Base-by-base conservation (phyloP, 1,284 basidiomycete genomes). In the Irpex lacteus region DNA sequence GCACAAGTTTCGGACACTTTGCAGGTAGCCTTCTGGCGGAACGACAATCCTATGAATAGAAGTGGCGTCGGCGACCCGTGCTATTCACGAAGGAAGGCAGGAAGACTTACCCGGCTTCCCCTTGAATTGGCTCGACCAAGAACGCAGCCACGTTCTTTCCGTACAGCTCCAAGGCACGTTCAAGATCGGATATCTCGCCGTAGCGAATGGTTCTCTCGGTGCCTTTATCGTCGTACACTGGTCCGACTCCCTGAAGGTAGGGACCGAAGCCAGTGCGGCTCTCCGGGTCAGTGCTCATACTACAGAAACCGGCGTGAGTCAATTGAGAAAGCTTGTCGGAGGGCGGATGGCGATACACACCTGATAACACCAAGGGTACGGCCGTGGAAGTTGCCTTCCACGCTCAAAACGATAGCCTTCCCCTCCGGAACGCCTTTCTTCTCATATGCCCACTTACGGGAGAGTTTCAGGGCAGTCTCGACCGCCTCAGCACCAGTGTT, bases 401-500 rank as follows among this genome's bases (percentile, higher is more conserved):
- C 96, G 65, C 89, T 91, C 54, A 98, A 81, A n/a, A 99, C 85
- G 69, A 95, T 86, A 0, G 97, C 97, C 72, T 92, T 86, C 66
- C 92, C 94, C 63, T 90, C 88, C 37, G 87, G 82, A 50, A 96
- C 91, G 59, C 88, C 89, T 82, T 96, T 98, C 80, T 89, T 87
- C 81, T 84, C 82, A 78, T 97, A 96, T 64, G 87, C 95, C 95
- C 96, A 98, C 80, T 96, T 96, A 70, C 95, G 81, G 0, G 95
- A 89, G 21, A 98, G 83, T 82, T 95, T 94, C 68, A 92, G 71
- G 18, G 83, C 81, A 0, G 96, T 98, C 81, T 99, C 96, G 66
- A 99, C 97, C 6, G 97, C 97, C 75, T 99, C 97, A 1, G 96
- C 96, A 53, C 97, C 97, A 0, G 97, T 99, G 84, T 99, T 99